phyloP scores from a whole-genome alignment of 441 rosid species.

The Biscutella auriculata region DNA sequence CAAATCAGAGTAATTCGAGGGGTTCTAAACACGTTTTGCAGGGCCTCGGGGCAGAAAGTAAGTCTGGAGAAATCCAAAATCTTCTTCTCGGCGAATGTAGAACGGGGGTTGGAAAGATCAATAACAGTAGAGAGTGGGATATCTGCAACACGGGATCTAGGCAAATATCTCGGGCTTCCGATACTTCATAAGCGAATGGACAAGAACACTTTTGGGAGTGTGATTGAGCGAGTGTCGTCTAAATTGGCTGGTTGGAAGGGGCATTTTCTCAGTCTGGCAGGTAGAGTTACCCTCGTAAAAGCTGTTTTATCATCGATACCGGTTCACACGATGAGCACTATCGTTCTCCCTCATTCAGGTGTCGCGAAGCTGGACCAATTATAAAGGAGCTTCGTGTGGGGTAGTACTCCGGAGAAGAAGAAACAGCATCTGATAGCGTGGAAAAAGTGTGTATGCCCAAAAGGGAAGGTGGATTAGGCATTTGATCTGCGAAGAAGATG shows the following conservation, averaged over 20 bases:
- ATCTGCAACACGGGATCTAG: neutral
- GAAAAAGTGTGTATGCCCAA: neutral
- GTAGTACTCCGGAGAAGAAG: neutral
- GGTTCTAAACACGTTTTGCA: neutral
- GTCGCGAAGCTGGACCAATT: neutral
- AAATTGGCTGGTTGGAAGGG: too few species aligned
- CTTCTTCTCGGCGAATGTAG: neutral
- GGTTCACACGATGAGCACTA: neutral
- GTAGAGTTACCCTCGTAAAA: too few species aligned
- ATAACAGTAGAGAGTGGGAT: neutral
- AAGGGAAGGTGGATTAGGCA: neutral
- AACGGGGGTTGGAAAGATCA: accelerated
- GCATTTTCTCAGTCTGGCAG: too few species aligned
- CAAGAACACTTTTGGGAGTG: neutral
- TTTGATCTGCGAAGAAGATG: neutral
- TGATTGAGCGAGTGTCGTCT: neutral
- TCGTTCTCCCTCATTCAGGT: neutral
- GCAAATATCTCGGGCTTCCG: neutral
- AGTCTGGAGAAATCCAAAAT: neutral
- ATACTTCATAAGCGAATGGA: neutral
- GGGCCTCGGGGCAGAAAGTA: neutral
- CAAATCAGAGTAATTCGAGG: neutral
- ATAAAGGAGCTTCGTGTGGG: neutral
- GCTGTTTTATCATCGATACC: too few species aligned
- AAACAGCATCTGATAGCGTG: neutral